Evolutionary conservation across 192 early-diverging fungal species (phyloP), one percentile per base, ranked within the genome.

Genomic region (Entomortierella beljakovae): DNA sequence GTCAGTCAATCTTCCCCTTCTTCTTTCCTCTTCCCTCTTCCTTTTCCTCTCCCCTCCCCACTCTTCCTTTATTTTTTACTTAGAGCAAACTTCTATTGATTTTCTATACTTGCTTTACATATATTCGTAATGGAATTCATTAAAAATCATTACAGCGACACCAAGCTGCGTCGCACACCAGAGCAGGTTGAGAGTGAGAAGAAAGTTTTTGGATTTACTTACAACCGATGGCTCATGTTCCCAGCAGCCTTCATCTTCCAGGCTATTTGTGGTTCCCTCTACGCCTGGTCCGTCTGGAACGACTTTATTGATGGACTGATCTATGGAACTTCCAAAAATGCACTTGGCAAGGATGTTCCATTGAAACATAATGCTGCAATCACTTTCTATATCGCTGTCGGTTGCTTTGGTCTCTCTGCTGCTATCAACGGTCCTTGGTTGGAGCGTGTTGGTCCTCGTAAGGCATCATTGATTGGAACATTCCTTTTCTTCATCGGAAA

Each of bases 351-450:
- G 57, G 68, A 70, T 29, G 87, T 42, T 7, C 88, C 51, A 62
- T 2, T 38, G 2, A 2, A 79, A 67, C 34, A 59, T 32, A 79
- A 79, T 32, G 74, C 74, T 34, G 37, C 86, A 54, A 88, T 88
- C 49, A 91, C 91, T 20, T 94, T 94, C 80, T 93, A 91, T 67
- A 83, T 94, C 69, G 91, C 93, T 10, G 86, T 94, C 53, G 93
- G 89, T 33, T 88, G 90, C 84, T 91, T 94, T 67, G 92, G 93
- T 28, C 59, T 84, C 31, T 87, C 91, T 9, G 88, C 90, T 32
- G 91, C 92, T 23, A 42, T 89, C n/a, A 85, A 91, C 53, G 93
- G 93, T 8, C 93, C 93, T 0, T 94, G 93, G 93, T 83, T 94
- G 56, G 93, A 94, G 75, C 88, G 90, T 37, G 86, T 88, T 61